Conservation (phyloP, 139 green algal genomes). For the Choricystis sp. region DNA sequence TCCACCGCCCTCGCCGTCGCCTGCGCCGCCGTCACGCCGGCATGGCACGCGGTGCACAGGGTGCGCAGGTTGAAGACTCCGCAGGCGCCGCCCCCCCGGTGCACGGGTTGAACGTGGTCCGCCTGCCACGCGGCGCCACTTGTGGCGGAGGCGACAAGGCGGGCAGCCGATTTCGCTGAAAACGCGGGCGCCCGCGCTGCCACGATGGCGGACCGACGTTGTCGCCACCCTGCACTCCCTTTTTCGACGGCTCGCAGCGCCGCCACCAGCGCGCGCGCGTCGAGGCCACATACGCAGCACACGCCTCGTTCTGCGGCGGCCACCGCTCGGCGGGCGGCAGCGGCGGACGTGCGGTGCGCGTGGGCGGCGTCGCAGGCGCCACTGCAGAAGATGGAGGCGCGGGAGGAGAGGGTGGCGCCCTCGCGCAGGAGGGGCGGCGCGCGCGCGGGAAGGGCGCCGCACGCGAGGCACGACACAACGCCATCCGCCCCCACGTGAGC, state of each 20-base stretch:
- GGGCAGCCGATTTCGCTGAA: slow-evolving; percentile 9
- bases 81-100: slow-evolving; percentile 66
- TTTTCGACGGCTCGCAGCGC: slow-evolving; percentile 32
- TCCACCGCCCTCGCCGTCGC: slow-evolving; percentile 22
- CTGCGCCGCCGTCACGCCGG: slow-evolving; percentile 37
- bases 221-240: slow-evolving; percentile 2
- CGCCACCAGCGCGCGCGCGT: slow-evolving; percentile 47
- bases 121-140: slow-evolving; percentile 73
- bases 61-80: slow-evolving; percentile 78
- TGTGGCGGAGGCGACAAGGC: slow-evolving; percentile 25
- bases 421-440: too few species aligned
- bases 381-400: slow-evolving; percentile 17
- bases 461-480: too few species aligned
- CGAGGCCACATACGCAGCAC: slow-evolving; percentile 43
- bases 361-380: slow-evolving; percentile 44
- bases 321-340: slow-evolving; percentile 40
- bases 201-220: slow-evolving; percentile 7
- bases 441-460: too few species aligned
- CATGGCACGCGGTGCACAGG: slow-evolving; percentile 71
- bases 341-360: slow-evolving; percentile 27
- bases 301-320: slow-evolving; percentile 51
- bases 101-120: slow-evolving; percentile 75
- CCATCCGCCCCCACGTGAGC: not conserved
- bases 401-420: slow-evolving; percentile 1
- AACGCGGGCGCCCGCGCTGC: not conserved